These are phyloP conservation scores for Lepiota brunneoincarnata DNA, from an alignment of 768 basidiomycete species.

Conservation along the genomic window DNA sequence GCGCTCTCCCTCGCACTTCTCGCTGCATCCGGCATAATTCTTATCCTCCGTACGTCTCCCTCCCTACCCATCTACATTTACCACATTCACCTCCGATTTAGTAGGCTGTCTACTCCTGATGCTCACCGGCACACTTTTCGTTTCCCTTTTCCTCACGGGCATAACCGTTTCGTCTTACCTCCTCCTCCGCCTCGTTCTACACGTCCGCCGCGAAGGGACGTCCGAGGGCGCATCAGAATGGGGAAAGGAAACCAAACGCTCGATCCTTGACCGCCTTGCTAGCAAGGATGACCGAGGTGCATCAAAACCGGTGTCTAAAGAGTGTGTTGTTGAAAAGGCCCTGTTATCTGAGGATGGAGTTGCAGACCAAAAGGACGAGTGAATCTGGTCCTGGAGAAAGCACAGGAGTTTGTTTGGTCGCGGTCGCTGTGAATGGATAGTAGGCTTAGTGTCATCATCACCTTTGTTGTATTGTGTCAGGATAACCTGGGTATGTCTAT, in stretches of 20 bases:
- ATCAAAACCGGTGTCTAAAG: too few species aligned
- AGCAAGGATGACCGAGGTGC: too few species aligned
- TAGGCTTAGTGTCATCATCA: too few species aligned
- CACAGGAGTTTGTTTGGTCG: too few species aligned
- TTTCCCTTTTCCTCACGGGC: constrained; percentile 10
- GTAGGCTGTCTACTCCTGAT: neutral
- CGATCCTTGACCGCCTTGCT: neutral
- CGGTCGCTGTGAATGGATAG: too few species aligned
- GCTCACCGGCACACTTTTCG: constrained; percentile 1
- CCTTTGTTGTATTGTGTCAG: too few species aligned
- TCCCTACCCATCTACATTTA: neutral
- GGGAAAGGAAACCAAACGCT: neutral
- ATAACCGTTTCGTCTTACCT: constrained; percentile 1
- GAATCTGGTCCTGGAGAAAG: too few species aligned
- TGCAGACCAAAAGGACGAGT: too few species aligned
- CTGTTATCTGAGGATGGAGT: too few species aligned
- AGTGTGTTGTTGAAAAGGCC: too few species aligned
- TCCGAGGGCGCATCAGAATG: constrained; percentile 5
- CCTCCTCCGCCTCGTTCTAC: constrained; percentile 5
- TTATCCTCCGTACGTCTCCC: neutral
- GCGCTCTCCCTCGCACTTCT: neutral
- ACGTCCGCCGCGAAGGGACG: constrained; percentile 7
- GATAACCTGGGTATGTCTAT: too few species aligned
- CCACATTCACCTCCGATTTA: neutral
- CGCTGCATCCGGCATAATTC: neutral